Percentiles rank a stretch among this genome's conserved stretches.
Conservation (phyloP, 371 early-diverging fungal species). For the Mortierella sp. region DNA sequence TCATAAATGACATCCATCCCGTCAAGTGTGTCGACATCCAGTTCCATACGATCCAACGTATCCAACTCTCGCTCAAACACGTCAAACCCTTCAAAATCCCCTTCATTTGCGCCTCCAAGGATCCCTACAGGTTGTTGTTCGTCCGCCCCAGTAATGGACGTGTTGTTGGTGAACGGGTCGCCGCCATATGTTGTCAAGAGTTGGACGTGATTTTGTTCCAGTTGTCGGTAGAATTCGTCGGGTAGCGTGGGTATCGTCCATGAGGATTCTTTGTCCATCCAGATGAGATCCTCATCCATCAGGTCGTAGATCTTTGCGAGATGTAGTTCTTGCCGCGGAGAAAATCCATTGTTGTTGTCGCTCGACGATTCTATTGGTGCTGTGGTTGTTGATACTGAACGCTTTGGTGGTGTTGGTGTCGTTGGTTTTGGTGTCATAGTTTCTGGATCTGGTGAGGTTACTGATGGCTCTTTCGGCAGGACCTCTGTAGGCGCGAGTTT, state of each 20-base stretch:
- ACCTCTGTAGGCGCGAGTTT: not conserved
- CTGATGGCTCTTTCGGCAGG: not conserved
- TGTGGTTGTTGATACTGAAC: not conserved
- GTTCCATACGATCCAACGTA: conserved; percentile 11
- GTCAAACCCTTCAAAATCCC: not conserved
- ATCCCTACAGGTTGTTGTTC: not conserved
- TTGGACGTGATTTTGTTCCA: not conserved
- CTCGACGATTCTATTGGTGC: not conserved
- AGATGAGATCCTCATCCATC: not conserved
- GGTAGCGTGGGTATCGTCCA: conserved; percentile 15
- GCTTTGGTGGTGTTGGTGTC: not conserved
- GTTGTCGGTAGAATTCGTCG: conserved; percentile 10
- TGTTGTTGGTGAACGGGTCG: not conserved
- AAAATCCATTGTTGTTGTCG: not conserved
- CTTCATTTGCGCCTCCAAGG: not conserved
- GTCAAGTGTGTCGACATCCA: conserved; percentile 17
- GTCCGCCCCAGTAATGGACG: not conserved
- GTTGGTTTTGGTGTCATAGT: not conserved
- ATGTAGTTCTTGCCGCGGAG: not conserved
- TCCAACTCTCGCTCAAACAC: conserved; percentile 21
- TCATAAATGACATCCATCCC: conserved; percentile 21
- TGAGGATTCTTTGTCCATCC: not conserved
- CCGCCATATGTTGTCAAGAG: not conserved
- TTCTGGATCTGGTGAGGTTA: no score
- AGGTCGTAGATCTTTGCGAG: conserved; percentile 1